A percentile compares a stretch with the other conserved stretches of the same genome.
phyloP scores from a whole-genome alignment of 441 rosid genomes.

The Aquilaria agallochum region DNA sequence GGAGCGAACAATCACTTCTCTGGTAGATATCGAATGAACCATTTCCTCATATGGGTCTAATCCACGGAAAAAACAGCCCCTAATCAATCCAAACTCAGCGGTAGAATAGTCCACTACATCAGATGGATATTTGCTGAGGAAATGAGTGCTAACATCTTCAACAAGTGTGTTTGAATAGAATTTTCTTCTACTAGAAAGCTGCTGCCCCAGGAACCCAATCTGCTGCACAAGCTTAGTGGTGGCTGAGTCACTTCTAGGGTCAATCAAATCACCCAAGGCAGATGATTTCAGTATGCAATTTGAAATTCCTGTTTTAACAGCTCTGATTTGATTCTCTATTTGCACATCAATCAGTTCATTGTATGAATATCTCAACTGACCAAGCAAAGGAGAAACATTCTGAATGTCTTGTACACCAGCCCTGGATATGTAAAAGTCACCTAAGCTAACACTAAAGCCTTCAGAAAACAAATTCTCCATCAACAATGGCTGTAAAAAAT shows the following conservation, averaged over 20 bases:
- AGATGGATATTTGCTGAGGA: slow-evolving; percentile 51
- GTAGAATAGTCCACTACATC: slow-evolving; percentile 50
- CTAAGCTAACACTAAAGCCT: slow-evolving; percentile 69
- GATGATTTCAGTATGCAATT: slow-evolving; percentile 60
- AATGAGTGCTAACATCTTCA: slow-evolving; percentile 72
- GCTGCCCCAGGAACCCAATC: slow-evolving; percentile 18
- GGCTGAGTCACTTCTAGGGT: slow-evolving; percentile 68
- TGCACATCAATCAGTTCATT: slow-evolving; percentile 66
- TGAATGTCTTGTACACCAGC: slow-evolving; percentile 17
- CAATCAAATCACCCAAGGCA: slow-evolving; percentile 63
- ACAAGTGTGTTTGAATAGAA: slow-evolving; percentile 74
- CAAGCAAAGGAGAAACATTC: slow-evolving; percentile 25
- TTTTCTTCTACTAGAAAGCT: slow-evolving; percentile 18
- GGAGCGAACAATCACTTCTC: slow-evolving; percentile 86
- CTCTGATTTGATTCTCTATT: slow-evolving; percentile 59
- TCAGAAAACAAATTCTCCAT: slow-evolving; percentile 59
- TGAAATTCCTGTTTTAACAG: slow-evolving; percentile 43
- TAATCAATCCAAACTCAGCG: slow-evolving; percentile 69
- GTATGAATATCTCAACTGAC: slow-evolving; percentile 48
- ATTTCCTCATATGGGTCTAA: slow-evolving; percentile 93
- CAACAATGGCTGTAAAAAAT: slow-evolving; percentile 69
- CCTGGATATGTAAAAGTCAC: slow-evolving; percentile 45
- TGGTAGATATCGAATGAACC: slow-evolving; percentile 70
- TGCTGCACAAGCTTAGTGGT: slow-evolving; percentile 17
- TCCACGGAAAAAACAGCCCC: slow-evolving; percentile 74